phyloP scores from a whole-genome alignment of 768 basidiomycete species.

The Porphyrellus cyaneotinctus region DNA sequence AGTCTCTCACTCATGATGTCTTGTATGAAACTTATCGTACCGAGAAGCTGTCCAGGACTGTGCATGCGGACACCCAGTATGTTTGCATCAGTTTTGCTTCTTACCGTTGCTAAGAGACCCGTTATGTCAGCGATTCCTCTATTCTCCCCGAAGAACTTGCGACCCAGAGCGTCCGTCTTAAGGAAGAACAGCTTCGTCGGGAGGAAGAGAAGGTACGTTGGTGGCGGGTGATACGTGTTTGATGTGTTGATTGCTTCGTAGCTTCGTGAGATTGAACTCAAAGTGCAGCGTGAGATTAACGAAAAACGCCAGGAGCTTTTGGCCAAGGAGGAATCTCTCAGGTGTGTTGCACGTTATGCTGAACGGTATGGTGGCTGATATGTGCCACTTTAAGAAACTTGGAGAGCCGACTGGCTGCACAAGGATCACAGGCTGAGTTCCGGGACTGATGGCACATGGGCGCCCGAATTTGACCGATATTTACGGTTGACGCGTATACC shows the following conservation, averaged over 20 bases:
- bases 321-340: conserved; percentile 93
- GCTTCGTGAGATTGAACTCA: conserved; percentile 97
- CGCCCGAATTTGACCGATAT: conserved; percentile 21
- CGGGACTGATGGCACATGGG: conserved; percentile 46
- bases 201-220: conserved; percentile 87
- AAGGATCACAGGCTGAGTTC: conserved; percentile 80
- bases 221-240: neutral
- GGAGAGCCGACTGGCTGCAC: conserved; percentile 87
- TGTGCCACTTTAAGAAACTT: conserved; percentile 53
- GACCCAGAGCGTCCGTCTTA: conserved; percentile 93
- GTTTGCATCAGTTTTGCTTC: conserved; percentile 11
- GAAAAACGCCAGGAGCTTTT: conserved; percentile 95
- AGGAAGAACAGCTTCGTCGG: conserved; percentile 95
- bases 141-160: conserved; percentile 96
- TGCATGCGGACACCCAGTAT: conserved; percentile 74
- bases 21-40: conserved; percentile 97
- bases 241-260: conserved; percentile 29
- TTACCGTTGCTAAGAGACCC: conserved; percentile 23
- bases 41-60: conserved; percentile 91
- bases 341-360: conserved; percentile 41
- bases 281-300: conserved; percentile 96
- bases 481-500: conserved; percentile 33
- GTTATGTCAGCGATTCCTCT: conserved; percentile 63
- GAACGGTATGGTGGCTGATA: neutral
- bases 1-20: conserved; percentile 89